Evolutionary conservation across 208 protist species (phyloP).

Genomic region (Strigomonas culicis): DNA sequence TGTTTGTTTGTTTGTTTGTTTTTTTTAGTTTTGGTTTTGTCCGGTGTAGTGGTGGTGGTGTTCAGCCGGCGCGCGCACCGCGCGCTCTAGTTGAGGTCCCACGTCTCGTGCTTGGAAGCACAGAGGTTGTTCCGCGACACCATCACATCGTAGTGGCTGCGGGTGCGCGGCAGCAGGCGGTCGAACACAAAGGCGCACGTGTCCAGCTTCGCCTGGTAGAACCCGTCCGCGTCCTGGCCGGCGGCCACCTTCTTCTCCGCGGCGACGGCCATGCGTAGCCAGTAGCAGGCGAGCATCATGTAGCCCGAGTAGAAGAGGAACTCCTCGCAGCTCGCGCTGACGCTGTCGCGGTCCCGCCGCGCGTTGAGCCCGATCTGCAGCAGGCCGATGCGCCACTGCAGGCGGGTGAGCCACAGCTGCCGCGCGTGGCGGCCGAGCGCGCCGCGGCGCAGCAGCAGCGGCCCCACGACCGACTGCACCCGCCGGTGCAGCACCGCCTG

Average conservation of each 20-base stretch:
- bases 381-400: constrained; percentile 58
- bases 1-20: neutral
- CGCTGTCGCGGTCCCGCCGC: constrained; percentile 38
- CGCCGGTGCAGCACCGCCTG: constrained; percentile 30
- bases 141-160: constrained; percentile 61
- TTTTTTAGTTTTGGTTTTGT: no score
- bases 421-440: constrained; percentile 30
- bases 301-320: constrained; percentile 84
- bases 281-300: constrained; percentile 77
- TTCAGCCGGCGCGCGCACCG: no score
- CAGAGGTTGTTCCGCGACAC: constrained; percentile 30
- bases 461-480: constrained; percentile 29
- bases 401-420: constrained; percentile 55
- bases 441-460: constrained; percentile 35
- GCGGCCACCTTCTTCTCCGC: constrained; percentile 56
- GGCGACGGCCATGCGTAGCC: constrained; percentile 78
- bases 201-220: constrained; percentile 84
- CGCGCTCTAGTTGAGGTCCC: constrained; percentile 35
- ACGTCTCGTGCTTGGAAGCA: constrained; percentile 43
- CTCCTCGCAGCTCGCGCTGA: constrained; percentile 55
- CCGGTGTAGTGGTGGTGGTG: no score
- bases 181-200: constrained; percentile 72
- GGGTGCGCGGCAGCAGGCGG: constrained; percentile 53
- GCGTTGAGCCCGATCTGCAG: constrained; percentile 41
- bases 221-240: constrained; percentile 57